Base-by-base conservation (phyloP, 768 basidiomycete genomes). In the Sistotremastrum niveocremeum region DNA sequence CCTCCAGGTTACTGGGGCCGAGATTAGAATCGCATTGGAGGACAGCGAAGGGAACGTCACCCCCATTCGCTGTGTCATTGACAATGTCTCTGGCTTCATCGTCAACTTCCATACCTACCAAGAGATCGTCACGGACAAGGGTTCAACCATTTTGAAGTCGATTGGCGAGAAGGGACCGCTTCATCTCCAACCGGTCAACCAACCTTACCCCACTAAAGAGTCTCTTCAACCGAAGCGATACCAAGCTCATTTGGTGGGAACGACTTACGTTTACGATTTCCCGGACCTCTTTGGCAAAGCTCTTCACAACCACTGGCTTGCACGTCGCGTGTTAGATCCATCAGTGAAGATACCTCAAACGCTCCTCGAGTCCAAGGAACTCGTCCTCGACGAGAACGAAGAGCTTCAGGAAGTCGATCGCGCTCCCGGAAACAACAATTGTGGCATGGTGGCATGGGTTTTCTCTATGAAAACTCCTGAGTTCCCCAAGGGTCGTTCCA, bases 221-320 rank as follows among this genome's bases (percentile, higher is more conserved):
- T 97, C 91, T 11, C 70, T 99, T 41, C 95, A 99, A 60, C 95
- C 95, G 37, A 93, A 95, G 64, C 90, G 95, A 52, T 98, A 98
- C 69, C 94, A 98, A 60, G 95, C 95, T 28, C 95, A 99, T 63
- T 77, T 97, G 49, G 82, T 95, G 54, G 95, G 95, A 45, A 99
- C 95, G 32, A 99, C 95, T 43, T 99, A 98, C 61, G 93, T 86
- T 33, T 98, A 98, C 65, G 95, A 98, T 65, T 99, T 98, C 82
- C 95, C 95, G 37, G 95, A 95, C 57, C 78, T 99, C 52, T 99
- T 98, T 73, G 83, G 91, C 36, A 98, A 98, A 68, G 91, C 94
- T 5, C 69, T 98, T 49, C 85, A 90, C 57, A 89, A 91, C 56
- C 73, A 90, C 51, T 99, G 95, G 95, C 67, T 74, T 52, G 79